A percentile compares a stretch with the other conserved stretches of the same genome.
These are phyloP conservation scores for Fagopyrum homotropicum DNA, from an alignment of 148 eudicot species.

Conservation along the genomic window DNA sequence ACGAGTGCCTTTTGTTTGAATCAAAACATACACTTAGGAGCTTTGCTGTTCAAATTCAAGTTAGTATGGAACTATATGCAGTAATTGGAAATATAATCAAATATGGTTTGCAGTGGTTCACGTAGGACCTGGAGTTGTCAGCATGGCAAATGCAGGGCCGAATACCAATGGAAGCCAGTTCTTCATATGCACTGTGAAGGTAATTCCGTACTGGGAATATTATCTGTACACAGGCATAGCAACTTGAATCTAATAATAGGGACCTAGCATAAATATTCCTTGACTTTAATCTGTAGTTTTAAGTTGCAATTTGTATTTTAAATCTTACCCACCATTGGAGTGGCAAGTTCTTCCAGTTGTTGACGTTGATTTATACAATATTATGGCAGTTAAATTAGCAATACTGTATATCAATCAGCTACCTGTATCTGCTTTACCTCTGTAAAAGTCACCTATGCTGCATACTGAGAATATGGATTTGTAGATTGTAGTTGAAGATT, in stretches of 20 bases:
- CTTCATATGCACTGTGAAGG: constrained; percentile 95
- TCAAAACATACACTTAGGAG: not conserved
- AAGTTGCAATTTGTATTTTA: not conserved
- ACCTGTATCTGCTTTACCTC: not conserved
- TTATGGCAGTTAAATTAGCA: not conserved
- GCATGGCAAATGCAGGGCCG: constrained; percentile 99
- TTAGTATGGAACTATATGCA: not conserved
- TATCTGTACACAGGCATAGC: not conserved
- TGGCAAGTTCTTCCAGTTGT: not conserved
- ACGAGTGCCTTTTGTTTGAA: not conserved
- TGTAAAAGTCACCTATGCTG: not conserved
- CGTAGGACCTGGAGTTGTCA: constrained; percentile 82
- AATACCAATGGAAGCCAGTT: constrained; percentile 96
- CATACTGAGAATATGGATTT: not conserved
- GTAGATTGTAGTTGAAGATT: not conserved
- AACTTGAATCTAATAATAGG: not conserved
- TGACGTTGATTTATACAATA: not conserved
- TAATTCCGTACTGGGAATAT: constrained; percentile 22
- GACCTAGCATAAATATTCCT: not conserved
- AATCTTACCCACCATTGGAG: not conserved
- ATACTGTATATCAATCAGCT: not conserved
- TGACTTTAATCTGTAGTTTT: not conserved
- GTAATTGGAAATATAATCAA: not conserved
- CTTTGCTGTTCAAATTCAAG: not conserved
- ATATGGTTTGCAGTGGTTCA: constrained; percentile 50